phyloP scores from a whole-genome alignment of 768 basidiomycete genomes.

The Mrakia hoshinonis region DNA sequence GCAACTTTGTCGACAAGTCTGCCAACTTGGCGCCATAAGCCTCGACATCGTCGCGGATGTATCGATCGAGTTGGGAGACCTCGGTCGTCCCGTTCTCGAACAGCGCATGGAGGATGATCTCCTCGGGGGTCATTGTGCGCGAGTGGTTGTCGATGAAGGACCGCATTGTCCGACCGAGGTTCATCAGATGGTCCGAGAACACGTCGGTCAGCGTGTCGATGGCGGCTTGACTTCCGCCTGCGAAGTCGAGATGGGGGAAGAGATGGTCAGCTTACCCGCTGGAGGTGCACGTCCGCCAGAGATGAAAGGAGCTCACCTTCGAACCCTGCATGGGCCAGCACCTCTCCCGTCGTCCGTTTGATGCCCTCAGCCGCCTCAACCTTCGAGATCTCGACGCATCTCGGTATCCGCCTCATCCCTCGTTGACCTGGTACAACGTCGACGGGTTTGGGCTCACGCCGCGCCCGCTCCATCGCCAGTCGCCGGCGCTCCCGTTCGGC shows the following conservation, averaged over 20 bases:
- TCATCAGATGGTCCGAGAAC: slow-evolving; percentile 68
- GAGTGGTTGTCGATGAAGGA: slow-evolving; percentile 73
- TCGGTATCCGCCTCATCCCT: background rate
- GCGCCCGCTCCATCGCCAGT: background rate
- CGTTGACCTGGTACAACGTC: background rate
- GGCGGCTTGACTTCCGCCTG: slow-evolving; percentile 66
- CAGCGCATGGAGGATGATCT: slow-evolving; percentile 83
- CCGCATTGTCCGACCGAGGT: slow-evolving; percentile 77
- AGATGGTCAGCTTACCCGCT: background rate
- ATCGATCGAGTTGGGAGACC: slow-evolving; percentile 70
- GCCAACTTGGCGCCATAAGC: slow-evolving; percentile 65
- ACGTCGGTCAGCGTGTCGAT: slow-evolving; percentile 70
- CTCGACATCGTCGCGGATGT: slow-evolving; percentile 80
- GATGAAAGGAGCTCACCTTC: slow-evolving; percentile 55
- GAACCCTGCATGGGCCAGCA: slow-evolving; percentile 83
- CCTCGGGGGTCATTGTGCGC: slow-evolving; percentile 76
- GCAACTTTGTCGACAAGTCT: slow-evolving; percentile 79
- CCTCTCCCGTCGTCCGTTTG: slow-evolving; percentile 34
- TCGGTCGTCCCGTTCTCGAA: slow-evolving; percentile 79
- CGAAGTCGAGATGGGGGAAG: background rate
- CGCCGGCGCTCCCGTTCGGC: slow-evolving; percentile 12
- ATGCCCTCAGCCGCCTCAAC: slow-evolving; percentile 26
- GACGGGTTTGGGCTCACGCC: background rate
- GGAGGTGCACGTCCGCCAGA: background rate
- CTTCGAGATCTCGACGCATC: slow-evolving; percentile 11